phyloP scores from a whole-genome alignment of 1,139 yeast species.

The Nakaseomyces sp. region DNA sequence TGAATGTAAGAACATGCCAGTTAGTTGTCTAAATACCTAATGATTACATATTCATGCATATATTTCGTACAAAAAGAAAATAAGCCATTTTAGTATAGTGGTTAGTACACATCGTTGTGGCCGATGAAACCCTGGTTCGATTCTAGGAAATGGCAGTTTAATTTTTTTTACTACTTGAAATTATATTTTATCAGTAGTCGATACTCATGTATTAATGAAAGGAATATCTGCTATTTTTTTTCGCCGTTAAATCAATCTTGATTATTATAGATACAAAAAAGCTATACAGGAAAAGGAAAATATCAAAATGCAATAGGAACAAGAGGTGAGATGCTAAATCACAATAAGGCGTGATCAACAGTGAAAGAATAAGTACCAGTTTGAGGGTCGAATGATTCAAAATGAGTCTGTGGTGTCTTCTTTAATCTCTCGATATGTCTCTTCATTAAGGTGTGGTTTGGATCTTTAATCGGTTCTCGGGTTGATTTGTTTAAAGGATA shows the following conservation, averaged over 20 bases:
- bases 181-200: background rate
- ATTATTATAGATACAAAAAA: background rate
- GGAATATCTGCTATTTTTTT: background rate
- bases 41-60: too few species aligned
- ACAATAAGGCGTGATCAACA: conserved; percentile 11
- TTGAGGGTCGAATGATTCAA: conserved; percentile 66
- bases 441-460: conserved; percentile 60
- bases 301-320: background rate
- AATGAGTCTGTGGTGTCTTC: conserved; percentile 49
- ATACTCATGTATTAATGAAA: too few species aligned
- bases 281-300: background rate
- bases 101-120: conserved; percentile 38
- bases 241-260: background rate
- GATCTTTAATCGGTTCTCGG: conserved; percentile 67
- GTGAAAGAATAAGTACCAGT: conserved; percentile 41
- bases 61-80: background rate
- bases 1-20: too few species aligned
- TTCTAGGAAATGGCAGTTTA: conserved; percentile 20
- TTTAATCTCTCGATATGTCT: conserved; percentile 64
- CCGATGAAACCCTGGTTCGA: conserved; percentile 24
- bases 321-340: background rate
- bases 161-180: conserved; percentile 10
- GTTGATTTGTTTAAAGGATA: conserved; percentile 70
- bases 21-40: too few species aligned
- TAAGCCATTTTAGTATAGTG: conserved; percentile 34